phyloP scores from a whole-genome alignment of 192 early-diverging fungal genomes.

The Geranomyces michiganensis region DNA sequence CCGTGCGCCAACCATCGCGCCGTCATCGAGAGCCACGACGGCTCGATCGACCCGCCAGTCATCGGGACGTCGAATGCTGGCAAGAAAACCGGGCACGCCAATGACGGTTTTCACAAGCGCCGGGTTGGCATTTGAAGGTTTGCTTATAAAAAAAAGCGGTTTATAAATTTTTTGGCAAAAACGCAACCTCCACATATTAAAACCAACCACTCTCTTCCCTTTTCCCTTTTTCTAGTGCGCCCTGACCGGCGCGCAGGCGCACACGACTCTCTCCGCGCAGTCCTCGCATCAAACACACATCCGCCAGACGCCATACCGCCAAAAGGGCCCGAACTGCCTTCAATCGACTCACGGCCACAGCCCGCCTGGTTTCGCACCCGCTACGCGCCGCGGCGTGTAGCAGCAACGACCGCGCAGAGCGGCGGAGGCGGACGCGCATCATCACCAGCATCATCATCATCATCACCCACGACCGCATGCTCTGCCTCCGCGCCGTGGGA shows the following conservation, averaged over 20 bases:
- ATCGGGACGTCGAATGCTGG: background rate
- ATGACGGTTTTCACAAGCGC: background rate
- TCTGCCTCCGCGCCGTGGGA: background rate
- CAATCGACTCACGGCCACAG: background rate
- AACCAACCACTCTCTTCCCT: no score
- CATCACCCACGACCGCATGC: background rate
- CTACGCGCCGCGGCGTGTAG: background rate
- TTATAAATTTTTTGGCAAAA: no score
- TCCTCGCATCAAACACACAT: slow-evolving; percentile 6
- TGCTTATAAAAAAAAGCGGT: no score
- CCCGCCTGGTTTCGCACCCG: slow-evolving; percentile 9
- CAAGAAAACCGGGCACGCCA: background rate
- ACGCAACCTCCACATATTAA: no score
- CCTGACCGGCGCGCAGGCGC: no score
- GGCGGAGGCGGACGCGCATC: no score
- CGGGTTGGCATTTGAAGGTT: no score
- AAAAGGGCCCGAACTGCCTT: background rate
- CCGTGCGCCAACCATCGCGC: no score
- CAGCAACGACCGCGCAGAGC: background rate
- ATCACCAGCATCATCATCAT: background rate
- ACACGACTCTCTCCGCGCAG: background rate
- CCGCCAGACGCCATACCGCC: background rate
- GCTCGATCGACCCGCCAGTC: background rate
- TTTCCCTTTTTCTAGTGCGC: no score
- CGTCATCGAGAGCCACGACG: no score